Conservation (phyloP, 2,329 filamentous ascomycete species). For the Diaporthe caulivora region DNA sequence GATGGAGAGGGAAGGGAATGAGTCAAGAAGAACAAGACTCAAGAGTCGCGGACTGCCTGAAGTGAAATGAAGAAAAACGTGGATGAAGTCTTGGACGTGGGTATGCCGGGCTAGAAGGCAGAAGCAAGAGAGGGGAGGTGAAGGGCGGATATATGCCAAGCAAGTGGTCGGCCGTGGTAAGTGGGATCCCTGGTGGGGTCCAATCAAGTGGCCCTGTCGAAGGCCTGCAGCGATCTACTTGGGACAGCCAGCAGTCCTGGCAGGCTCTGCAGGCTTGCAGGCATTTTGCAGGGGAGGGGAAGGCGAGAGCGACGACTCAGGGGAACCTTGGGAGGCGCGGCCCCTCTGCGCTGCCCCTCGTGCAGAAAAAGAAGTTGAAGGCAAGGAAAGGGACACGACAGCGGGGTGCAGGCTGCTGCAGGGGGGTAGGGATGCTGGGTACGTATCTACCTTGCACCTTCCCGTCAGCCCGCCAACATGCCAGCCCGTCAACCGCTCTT, state of each 20-base stretch:
- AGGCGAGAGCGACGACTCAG: conserved; percentile 24
- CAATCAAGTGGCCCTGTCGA: conserved; percentile 32
- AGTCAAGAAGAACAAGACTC: neutral
- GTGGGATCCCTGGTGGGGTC: conserved; percentile 23
- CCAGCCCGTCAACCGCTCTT: neutral
- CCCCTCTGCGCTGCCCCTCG: neutral
- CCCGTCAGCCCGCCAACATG: conserved; percentile 6
- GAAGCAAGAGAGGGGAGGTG: conserved; percentile 21
- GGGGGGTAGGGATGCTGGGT: neutral
- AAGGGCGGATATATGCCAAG: conserved; percentile 31
- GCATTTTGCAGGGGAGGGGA: too few species aligned
- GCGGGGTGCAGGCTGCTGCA: neutral
- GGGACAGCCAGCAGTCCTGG: conserved; percentile 19
- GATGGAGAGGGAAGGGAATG: conserved; percentile 22
- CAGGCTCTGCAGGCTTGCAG: too few species aligned
- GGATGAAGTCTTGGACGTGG: conserved; percentile 30
- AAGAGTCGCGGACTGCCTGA: conserved; percentile 24
- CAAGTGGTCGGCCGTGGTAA: conserved; percentile 17
- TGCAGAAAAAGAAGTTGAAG: conserved; percentile 17
- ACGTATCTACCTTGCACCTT: conserved; percentile 20
- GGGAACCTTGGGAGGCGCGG: conserved; percentile 2
- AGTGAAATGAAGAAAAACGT: conserved; percentile 11
- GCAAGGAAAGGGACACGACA: conserved; percentile 25
- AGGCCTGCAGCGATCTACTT: conserved; percentile 25
- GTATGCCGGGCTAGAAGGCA: neutral